A percentile compares a stretch with the other conserved stretches of the same genome.
These are phyloP conservation scores for Trichoderma oligosporum DNA, from an alignment of 2,329 filamentous ascomycete species.

Conservation along the genomic window DNA sequence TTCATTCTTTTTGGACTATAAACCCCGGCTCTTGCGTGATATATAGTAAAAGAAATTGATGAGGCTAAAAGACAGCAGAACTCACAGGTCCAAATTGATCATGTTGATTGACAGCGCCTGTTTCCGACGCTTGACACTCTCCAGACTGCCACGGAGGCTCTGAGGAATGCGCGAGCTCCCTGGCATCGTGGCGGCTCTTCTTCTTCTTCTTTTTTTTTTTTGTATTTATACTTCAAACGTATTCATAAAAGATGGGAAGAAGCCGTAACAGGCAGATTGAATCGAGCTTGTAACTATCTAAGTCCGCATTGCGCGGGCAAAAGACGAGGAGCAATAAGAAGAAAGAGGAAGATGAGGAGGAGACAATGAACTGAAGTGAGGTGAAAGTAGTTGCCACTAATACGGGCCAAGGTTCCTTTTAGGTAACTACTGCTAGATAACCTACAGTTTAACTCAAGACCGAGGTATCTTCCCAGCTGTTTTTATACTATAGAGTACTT, in stretches of 20 bases:
- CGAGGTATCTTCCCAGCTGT: background rate
- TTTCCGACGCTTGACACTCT: constrained; percentile 55
- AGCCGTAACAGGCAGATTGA: background rate
- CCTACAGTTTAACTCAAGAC: too few species aligned
- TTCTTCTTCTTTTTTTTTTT: background rate
- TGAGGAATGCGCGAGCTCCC: constrained; percentile 68
- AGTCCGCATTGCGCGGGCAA: background rate
- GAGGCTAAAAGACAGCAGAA: too few species aligned
- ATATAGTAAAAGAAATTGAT: too few species aligned
- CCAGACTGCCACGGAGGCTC: constrained; percentile 65
- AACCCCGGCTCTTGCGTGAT: too few species aligned
- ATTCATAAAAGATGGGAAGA: background rate
- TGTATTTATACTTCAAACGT: background rate
- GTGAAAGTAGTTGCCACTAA: constrained; percentile 14
- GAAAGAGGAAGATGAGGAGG: background rate
- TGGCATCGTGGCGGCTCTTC: constrained; percentile 45
- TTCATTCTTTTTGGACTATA: background rate
- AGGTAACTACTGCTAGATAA: too few species aligned
- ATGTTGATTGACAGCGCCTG: constrained; percentile 55
- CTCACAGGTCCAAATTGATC: constrained; percentile 67
- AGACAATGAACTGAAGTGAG: background rate
- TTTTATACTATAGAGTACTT: background rate
- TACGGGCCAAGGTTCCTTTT: constrained; percentile 2
- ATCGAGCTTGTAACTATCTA: too few species aligned
- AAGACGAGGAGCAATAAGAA: background rate